A percentile compares a stretch with the other conserved stretches of the same genome.
These are phyloP conservation scores for Trichosporon sp. DNA, from an alignment of 1,284 basidiomycete genomes.

Conservation along the genomic window DNA sequence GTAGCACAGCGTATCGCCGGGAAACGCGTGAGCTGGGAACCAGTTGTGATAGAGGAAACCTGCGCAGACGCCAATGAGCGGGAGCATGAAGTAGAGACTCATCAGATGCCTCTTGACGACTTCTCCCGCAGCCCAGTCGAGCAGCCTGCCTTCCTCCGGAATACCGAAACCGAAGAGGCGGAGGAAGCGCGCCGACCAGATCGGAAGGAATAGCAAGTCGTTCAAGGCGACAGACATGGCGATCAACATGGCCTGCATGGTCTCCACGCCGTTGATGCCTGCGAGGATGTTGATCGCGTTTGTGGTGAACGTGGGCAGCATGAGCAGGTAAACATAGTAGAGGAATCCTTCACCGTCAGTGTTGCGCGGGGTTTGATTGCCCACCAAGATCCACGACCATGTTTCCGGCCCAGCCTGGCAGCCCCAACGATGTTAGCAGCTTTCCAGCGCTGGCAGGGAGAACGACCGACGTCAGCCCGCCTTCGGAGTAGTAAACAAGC, in stretches of 20 bases:
- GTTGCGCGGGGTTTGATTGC: conserved; percentile 32
- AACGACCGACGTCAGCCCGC: conserved; percentile 91
- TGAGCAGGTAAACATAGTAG: conserved; percentile 95
- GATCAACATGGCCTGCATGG: conserved; percentile 89
- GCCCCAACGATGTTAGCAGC: conserved; percentile 59
- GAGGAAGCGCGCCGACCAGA: conserved; percentile 63
- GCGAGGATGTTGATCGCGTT: conserved; percentile 99
- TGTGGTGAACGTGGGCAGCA: conserved; percentile 94
- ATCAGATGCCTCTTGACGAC: conserved; percentile 90
- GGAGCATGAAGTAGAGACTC: conserved; percentile 94
- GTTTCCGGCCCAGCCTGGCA: conserved; percentile 55
- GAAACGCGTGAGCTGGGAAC: conserved; percentile 94
- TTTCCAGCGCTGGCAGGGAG: conserved; percentile 77
- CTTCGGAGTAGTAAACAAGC: conserved; percentile 93
- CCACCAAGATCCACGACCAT: conserved; percentile 83
- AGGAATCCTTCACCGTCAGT: conserved; percentile 52
- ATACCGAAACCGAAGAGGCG: conserved; percentile 71
- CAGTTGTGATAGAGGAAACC: conserved; percentile 94
- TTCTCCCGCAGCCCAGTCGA: conserved; percentile 61
- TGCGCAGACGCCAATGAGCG: conserved; percentile 82
- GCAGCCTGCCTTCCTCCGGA: conserved; percentile 44
- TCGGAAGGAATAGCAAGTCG: conserved; percentile 85
- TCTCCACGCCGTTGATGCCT: conserved; percentile 96
- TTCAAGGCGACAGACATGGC: conserved; percentile 87
- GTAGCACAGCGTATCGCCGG: conserved; percentile 97